Conservation (phyloP, 2,329 filamentous ascomycete genomes). For the Exophiala aquamarina region DNA sequence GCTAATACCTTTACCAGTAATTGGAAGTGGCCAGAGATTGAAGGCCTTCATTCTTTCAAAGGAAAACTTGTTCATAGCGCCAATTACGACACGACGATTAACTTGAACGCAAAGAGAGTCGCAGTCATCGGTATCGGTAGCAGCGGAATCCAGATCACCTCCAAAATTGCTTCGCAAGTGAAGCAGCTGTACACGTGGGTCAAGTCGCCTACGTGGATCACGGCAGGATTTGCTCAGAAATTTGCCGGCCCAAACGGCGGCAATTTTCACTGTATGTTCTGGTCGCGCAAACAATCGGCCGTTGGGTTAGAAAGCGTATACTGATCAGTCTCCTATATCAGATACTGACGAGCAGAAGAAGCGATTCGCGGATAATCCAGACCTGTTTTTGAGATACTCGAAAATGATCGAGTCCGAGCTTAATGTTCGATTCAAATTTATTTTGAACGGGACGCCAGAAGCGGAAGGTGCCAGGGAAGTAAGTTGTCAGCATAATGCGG, state of each 20-base stretch:
- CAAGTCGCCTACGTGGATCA: slow-evolving; percentile 34
- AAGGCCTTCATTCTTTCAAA: slow-evolving; percentile 36
- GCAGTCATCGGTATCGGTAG: slow-evolving; percentile 31
- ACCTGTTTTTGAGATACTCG: slow-evolving; percentile 40
- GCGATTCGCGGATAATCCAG: slow-evolving; percentile 15
- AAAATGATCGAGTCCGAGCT: slow-evolving; percentile 51
- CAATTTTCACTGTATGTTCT: slow-evolving; percentile 21
- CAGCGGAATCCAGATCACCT: slow-evolving; percentile 32
- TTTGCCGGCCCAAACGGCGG: slow-evolving; percentile 26
- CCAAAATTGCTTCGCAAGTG: slow-evolving; percentile 40
- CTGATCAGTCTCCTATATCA: slow-evolving; percentile 2
- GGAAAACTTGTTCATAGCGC: slow-evolving; percentile 37
- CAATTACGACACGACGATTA: slow-evolving; percentile 32
- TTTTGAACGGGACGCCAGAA: slow-evolving; percentile 50
- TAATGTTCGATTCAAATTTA: slow-evolving; percentile 55
- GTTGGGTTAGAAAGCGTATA: too few relatives aligned
- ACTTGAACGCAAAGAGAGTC: slow-evolving; percentile 29
- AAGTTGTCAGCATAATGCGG: neutral
- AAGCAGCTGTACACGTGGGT: slow-evolving; percentile 31
- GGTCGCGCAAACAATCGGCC: neutral
- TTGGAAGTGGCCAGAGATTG: slow-evolving; percentile 40
- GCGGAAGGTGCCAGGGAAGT: slow-evolving; percentile 38
- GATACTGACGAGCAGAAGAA: slow-evolving; percentile 23
- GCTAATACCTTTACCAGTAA: slow-evolving; percentile 18
- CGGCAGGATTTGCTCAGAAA: slow-evolving; percentile 24